phyloP scores from a whole-genome alignment of 192 early-diverging fungal species.

The Coemansia sp. region DNA sequence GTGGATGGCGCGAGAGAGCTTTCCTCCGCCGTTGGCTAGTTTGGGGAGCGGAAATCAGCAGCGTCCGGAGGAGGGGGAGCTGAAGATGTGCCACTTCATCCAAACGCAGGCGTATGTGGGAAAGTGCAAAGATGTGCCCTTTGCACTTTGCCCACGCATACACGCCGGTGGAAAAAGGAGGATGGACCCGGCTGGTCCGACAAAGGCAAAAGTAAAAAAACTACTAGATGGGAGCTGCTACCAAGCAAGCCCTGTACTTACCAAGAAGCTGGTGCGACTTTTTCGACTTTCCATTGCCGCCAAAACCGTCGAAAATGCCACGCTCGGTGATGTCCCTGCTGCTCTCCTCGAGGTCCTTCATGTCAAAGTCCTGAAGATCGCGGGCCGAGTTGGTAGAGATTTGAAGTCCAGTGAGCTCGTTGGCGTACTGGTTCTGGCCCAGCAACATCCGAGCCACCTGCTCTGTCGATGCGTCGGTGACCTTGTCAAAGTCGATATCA shows the following conservation, averaged over 20 bases:
- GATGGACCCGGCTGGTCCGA: neutral
- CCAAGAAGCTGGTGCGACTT: constrained; percentile 55
- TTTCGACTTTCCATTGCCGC: constrained; percentile 45
- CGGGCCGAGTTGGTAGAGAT: constrained; percentile 20
- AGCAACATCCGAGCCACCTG: constrained; percentile 15
- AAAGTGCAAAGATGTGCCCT: neutral
- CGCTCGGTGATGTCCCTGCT: constrained; percentile 17
- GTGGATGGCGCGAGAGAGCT: neutral
- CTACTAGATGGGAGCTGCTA: constrained; percentile 2
- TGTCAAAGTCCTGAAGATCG: constrained; percentile 41
- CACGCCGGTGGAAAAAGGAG: neutral
- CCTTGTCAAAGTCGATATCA: constrained; percentile 5
- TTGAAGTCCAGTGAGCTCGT: constrained; percentile 12
- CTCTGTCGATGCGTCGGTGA: constrained; percentile 12
- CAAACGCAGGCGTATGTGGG: neutral
- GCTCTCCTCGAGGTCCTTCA: constrained; percentile 18
- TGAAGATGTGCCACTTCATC: neutral
- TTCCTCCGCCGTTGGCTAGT: neutral
- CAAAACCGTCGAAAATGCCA: constrained; percentile 42
- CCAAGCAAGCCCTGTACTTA: constrained; percentile 28
- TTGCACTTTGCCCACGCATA: neutral
- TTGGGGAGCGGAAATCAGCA: constrained; percentile 9
- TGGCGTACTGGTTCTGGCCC: constrained; percentile 6
- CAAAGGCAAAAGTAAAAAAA: neutral
- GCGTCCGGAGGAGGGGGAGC: neutral